Conservation (phyloP, 768 basidiomycete genomes). For the Mrakia gelida region DNA sequence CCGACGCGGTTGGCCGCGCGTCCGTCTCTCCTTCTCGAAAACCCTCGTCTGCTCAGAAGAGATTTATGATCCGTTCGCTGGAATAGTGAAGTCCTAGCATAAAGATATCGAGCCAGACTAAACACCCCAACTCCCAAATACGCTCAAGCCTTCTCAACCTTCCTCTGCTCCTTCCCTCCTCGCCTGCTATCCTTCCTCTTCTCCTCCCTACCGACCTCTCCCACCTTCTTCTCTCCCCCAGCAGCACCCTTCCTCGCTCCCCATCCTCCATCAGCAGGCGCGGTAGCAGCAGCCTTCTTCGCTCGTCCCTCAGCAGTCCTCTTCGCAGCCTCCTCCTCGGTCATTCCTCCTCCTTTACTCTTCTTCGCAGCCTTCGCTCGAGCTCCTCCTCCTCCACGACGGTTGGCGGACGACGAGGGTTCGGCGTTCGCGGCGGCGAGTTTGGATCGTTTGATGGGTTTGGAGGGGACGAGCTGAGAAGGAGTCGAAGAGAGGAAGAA, state of each 20-base stretch:
- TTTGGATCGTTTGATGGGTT: constrained; percentile 6
- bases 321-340: constrained; percentile 11
- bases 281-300: constrained; percentile 8
- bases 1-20: no score
- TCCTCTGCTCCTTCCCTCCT: no score
- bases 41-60: no score
- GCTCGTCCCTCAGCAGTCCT: constrained; percentile 15
- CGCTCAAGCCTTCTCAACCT: no score
- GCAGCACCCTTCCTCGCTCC: neutral
- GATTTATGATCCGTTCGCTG: no score
- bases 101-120: no score
- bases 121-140: no score
- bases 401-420: neutral
- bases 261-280: constrained; percentile 17
- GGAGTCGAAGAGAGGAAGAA: neutral
- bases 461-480: neutral
- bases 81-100: no score
- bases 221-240: no score
- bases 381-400: neutral
- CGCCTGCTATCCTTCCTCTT: no score
- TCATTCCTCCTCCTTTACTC: constrained; percentile 17
- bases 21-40: no score
- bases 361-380: constrained; percentile 8
- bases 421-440: neutral
- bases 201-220: no score